Evolutionary conservation across 140 eudicot species (phyloP).

Genomic region (Ambrosia hybrid): DNA sequence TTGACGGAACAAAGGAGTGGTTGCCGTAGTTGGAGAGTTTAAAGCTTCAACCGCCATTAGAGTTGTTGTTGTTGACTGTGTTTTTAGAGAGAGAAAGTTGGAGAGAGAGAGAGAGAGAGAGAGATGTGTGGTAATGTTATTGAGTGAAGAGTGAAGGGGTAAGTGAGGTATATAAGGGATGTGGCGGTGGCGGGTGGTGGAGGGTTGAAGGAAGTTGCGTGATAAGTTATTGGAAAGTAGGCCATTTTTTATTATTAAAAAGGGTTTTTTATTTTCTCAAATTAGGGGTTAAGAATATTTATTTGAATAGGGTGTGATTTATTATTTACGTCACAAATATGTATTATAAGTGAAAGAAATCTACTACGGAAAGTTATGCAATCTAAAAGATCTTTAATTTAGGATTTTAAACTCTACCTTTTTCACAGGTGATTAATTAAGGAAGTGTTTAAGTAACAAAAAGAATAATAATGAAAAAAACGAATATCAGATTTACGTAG

Average conservation of each 20-base stretch:
- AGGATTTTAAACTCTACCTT: neutral
- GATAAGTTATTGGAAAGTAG: constrained; percentile 58
- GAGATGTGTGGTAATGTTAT: neutral
- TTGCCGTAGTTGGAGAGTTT: constrained; percentile 57
- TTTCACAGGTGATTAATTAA: too few species aligned
- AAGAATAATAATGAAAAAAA: too few species aligned
- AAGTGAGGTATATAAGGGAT: constrained; percentile 33
- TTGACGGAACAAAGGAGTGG: constrained; percentile 41
- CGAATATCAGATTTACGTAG: too few species aligned
- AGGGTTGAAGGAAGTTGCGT: constrained; percentile 69
- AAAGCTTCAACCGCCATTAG: constrained; percentile 81
- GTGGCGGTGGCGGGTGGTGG: constrained; percentile 36
- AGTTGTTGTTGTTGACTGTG: neutral
- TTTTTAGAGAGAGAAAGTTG: too few species aligned
- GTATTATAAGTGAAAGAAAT: neutral
- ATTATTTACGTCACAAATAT: neutral
- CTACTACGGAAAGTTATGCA: neutral
- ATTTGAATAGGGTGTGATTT: neutral
- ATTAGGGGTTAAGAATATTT: neutral
- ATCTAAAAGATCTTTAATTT: too few species aligned
- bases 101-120: too few species aligned
- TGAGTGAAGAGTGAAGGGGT: constrained; percentile 37
- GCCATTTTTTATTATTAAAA: neutral
- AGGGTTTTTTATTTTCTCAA: neutral
- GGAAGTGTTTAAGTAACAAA: too few species aligned